Conservation (phyloP, 2,329 filamentous ascomycete species). For the Alternaria sp. region DNA sequence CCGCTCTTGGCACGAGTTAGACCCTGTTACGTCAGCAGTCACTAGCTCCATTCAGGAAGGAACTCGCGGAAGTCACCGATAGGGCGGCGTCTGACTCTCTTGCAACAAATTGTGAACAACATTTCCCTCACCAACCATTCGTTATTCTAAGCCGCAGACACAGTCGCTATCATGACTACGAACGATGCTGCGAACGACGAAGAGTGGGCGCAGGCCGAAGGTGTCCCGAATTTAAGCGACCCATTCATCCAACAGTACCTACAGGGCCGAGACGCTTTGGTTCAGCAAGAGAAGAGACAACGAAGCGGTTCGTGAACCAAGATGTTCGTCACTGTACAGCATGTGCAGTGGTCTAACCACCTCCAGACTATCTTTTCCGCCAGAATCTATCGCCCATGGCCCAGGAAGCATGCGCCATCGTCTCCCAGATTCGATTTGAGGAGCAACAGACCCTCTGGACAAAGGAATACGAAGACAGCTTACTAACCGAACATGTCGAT, state of each 20-base stretch:
- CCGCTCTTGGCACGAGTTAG: conserved; percentile 5
- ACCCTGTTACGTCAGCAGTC: conserved; percentile 26
- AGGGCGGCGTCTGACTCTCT: conserved; percentile 3
- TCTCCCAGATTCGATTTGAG: conserved; percentile 77
- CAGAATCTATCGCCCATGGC: conserved; percentile 80
- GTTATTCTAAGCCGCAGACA: neutral
- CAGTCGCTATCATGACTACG: conserved; percentile 28
- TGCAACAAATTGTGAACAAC: neutral
- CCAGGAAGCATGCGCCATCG: conserved; percentile 77
- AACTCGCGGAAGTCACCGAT: conserved; percentile 27
- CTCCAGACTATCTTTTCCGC: conserved; percentile 71
- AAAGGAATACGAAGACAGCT: conserved; percentile 70
- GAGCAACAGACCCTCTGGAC: conserved; percentile 82
- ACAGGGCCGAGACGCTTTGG: conserved; percentile 74
- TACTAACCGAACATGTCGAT: conserved; percentile 68
- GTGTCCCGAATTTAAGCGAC: conserved; percentile 60
- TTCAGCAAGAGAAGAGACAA: conserved; percentile 80
- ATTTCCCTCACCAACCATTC: neutral
- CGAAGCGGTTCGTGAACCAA: conserved; percentile 70
- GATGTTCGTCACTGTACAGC: neutral
- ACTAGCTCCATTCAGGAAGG: conserved; percentile 30
- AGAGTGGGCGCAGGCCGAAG: conserved; percentile 51
- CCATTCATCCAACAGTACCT: conserved; percentile 85
- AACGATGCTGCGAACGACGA: conserved; percentile 37
- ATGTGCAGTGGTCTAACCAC: conserved; percentile 32